Percentiles rank a stretch among this genome's conserved stretches.
phyloP scores from a whole-genome alignment of 352 stramenopile genomes.

The Pythium brachiatum region DNA sequence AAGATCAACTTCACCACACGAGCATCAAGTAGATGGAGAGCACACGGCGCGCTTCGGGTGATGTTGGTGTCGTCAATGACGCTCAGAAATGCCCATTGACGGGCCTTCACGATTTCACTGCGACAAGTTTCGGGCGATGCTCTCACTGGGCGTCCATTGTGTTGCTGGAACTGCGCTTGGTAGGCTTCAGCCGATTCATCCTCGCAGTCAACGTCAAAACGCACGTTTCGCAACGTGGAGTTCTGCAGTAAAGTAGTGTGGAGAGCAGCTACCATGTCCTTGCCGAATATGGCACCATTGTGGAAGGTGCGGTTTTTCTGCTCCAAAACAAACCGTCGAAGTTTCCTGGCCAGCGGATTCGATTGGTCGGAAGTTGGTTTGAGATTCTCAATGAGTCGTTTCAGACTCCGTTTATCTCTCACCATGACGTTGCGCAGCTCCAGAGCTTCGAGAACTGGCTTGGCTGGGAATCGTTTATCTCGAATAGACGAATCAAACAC shows the following conservation, averaged over 20 bases:
- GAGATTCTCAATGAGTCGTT: not conserved
- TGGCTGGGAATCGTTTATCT: not conserved
- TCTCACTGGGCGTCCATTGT: not conserved
- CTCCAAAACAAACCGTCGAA: not conserved
- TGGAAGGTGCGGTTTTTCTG: not conserved
- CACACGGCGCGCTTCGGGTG: not conserved
- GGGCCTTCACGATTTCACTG: not conserved
- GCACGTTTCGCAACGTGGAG: not conserved
- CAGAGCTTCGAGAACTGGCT: not conserved
- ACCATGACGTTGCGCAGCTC: not conserved
- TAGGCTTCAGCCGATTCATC: not conserved
- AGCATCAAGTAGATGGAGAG: not conserved
- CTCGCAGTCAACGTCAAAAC: not conserved
- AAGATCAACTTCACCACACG: not conserved
- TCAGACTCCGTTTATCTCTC: not conserved
- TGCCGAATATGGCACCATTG: not conserved
- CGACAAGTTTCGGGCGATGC: not conserved
- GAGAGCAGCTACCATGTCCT: not conserved
- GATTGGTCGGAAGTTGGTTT: no score
- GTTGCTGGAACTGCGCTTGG: not conserved
- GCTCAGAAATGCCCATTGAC: not conserved
- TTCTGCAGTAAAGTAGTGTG: not conserved
- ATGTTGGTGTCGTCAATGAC: not conserved
- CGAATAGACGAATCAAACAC: not conserved
- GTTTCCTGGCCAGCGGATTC: not conserved